Conservation (phyloP, 2,329 filamentous ascomycete genomes). For the Penicillium nordicum region DNA sequence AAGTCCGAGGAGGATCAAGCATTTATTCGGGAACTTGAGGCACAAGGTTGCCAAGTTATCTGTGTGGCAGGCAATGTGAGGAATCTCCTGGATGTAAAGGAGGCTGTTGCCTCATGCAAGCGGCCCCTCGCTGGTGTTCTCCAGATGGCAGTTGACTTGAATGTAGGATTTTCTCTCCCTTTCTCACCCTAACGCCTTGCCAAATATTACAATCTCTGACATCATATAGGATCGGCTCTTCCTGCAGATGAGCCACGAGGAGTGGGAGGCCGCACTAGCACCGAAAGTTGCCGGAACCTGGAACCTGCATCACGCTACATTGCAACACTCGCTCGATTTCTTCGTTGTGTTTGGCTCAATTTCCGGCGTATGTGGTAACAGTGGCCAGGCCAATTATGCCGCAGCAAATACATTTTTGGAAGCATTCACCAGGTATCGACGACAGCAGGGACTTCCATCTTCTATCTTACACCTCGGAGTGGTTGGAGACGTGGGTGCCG, state of each 20-base stretch:
- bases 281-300: slow-evolving; percentile 36
- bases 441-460: slow-evolving; percentile 17
- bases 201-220: background rate
- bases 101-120: background rate
- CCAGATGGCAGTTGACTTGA: slow-evolving; percentile 10
- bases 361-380: slow-evolving; percentile 32
- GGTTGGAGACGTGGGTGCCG: slow-evolving; percentile 27
- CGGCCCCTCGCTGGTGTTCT: slow-evolving; percentile 3
- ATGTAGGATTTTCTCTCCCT: background rate
- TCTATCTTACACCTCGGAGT: slow-evolving; percentile 26
- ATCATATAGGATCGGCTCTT: slow-evolving; percentile 14
- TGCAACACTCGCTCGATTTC: slow-evolving; percentile 14
- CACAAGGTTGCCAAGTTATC: slow-evolving; percentile 3
- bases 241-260: slow-evolving; percentile 35
- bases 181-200: background rate
- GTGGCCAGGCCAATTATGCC: slow-evolving; percentile 43
- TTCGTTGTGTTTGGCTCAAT: slow-evolving; percentile 36
- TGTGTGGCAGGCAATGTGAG: slow-evolving; percentile 2
- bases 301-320: slow-evolving; percentile 27
- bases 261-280: slow-evolving; percentile 29
- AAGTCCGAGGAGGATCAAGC: background rate
- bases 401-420: slow-evolving; percentile 36
- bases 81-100: background rate
- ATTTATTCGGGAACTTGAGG: slow-evolving; percentile 10
- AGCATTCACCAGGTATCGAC: slow-evolving; percentile 27